Evolutionary conservation across 2,329 filamentous ascomycete species (phyloP).

Genomic region (Pyricularia grisea): DNA sequence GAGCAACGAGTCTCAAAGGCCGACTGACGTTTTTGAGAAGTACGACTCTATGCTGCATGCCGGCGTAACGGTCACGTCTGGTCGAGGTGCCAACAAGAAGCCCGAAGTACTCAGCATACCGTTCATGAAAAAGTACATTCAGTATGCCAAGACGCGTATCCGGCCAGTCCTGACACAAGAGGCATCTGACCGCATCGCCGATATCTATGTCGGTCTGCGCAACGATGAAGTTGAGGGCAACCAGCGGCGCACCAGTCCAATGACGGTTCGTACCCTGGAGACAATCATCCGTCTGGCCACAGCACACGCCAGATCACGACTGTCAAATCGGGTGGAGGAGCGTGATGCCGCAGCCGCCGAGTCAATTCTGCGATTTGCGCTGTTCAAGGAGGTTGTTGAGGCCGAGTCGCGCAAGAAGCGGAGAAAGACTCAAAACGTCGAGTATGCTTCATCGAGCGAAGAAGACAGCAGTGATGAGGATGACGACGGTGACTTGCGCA

Average conservation of each 20-base stretch:
- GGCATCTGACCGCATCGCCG: constrained; percentile 82
- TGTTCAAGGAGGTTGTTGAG: constrained; percentile 91
- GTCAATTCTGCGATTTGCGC: constrained; percentile 80
- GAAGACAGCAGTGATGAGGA: constrained; percentile 46
- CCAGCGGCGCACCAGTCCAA: constrained; percentile 83
- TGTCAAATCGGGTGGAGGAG: constrained; percentile 83
- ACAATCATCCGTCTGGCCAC: constrained; percentile 97
- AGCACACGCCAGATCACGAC: constrained; percentile 84
- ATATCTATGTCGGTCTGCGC: constrained; percentile 82
- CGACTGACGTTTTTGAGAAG: constrained; percentile 90
- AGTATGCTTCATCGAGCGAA: constrained; percentile 41
- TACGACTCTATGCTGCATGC: constrained; percentile 94
- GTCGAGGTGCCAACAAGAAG: constrained; percentile 64
- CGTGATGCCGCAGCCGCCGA: constrained; percentile 83
- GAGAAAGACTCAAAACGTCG: constrained; percentile 59
- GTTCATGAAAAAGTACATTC: constrained; percentile 99
- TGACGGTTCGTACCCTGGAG: constrained; percentile 94
- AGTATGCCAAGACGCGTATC: constrained; percentile 88
- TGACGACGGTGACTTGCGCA: constrained; percentile 41
- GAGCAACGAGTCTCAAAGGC: constrained; percentile 53
- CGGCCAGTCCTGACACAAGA: constrained; percentile 87
- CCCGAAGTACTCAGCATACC: constrained; percentile 89
- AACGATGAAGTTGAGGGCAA: constrained; percentile 96
- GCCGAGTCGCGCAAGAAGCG: constrained; percentile 75
- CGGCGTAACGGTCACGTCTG: constrained; percentile 69